phyloP scores from a whole-genome alignment of 805 yeast species.

The Jamesozyma spencerorum region DNA sequence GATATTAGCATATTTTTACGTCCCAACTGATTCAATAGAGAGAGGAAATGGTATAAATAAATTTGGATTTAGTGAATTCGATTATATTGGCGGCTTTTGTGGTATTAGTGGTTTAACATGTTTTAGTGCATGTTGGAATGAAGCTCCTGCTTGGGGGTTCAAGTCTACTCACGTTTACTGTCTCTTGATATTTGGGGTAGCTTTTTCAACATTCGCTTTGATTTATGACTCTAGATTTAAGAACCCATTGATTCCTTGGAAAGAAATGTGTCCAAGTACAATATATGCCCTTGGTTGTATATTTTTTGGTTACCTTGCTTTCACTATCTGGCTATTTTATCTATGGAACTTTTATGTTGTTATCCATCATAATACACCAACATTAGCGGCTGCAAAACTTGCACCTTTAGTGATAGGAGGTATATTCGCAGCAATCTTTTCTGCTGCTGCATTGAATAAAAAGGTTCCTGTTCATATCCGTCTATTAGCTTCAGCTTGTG shows the following conservation, averaged over 20 bases:
- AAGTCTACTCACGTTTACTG: constrained; percentile 40
- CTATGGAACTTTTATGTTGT: constrained; percentile 38
- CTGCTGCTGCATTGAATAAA: constrained; percentile 1
- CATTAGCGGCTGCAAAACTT: constrained; percentile 36
- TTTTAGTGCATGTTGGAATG: constrained; percentile 55
- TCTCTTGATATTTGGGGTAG: constrained; percentile 40
- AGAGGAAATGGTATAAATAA: not conserved
- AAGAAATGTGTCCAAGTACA: constrained; percentile 2
- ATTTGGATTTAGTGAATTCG: constrained; percentile 13
- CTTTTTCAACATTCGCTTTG: constrained; percentile 28
- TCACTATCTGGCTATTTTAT: constrained; percentile 57
- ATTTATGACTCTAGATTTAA: constrained; percentile 36
- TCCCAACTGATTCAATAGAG: constrained; percentile 13
- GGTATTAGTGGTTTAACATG: constrained; percentile 49
- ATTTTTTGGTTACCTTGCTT: constrained; percentile 35
- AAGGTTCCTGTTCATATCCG: constrained; percentile 6
- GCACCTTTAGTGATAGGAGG: constrained; percentile 42
- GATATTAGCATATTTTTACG: constrained; percentile 27
- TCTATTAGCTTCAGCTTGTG: not conserved
- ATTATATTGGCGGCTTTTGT: constrained; percentile 37
- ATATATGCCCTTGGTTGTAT: constrained; percentile 18
- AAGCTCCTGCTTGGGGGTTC: constrained; percentile 63
- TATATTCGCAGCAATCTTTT: constrained; percentile 37
- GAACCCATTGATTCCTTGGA: constrained; percentile 42
- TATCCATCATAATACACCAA: constrained; percentile 35